A percentile compares a stretch with the other conserved stretches of the same genome.
Evolutionary conservation across 139 green algal species (phyloP).

Genomic region (Auxenochlorella pyrenoidosa): DNA sequence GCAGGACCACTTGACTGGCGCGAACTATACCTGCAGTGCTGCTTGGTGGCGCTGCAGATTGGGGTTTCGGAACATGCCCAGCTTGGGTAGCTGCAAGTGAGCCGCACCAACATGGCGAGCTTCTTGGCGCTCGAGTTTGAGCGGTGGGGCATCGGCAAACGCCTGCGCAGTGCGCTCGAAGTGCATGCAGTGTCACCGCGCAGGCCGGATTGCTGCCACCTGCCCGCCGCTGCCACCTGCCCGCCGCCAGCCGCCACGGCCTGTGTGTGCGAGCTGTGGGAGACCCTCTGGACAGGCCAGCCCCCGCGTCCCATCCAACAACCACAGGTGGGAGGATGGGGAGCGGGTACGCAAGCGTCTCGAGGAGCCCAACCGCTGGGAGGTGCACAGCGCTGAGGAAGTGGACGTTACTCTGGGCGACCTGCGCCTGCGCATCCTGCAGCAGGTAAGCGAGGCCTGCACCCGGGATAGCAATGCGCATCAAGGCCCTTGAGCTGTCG

Average conservation of each 20-base stretch:
- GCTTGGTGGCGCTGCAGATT: too few species aligned
- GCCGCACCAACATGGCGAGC: too few species aligned
- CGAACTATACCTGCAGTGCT: too few species aligned
- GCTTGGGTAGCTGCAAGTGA: too few species aligned
- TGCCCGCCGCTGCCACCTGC: not conserved
- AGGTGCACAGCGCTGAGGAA: constrained; percentile 56
- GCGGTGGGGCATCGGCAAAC: not conserved
- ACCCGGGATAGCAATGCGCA: too few species aligned
- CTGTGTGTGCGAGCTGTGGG: too few species aligned
- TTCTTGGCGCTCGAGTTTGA: constrained; percentile 8
- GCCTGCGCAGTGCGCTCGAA: not conserved
- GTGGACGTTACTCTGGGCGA: constrained; percentile 41
- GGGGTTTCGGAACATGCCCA: too few species aligned
- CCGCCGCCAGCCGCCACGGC: not conserved
- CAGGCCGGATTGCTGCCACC: not conserved
- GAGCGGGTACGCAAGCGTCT: constrained; percentile 31
- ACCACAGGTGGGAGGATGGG: constrained; percentile 57
- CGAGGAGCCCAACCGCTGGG: constrained; percentile 44
- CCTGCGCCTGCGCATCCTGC: constrained; percentile 18
- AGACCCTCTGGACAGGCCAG: too few species aligned
- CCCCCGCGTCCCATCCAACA: too few species aligned
- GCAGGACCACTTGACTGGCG: too few species aligned
- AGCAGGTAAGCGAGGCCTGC: constrained; percentile 11
- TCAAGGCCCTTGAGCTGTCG: too few species aligned
- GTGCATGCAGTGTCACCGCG: not conserved